Conservation (phyloP, 176 grass and related monocot genomes). For the Oryza meridionalis region DNA sequence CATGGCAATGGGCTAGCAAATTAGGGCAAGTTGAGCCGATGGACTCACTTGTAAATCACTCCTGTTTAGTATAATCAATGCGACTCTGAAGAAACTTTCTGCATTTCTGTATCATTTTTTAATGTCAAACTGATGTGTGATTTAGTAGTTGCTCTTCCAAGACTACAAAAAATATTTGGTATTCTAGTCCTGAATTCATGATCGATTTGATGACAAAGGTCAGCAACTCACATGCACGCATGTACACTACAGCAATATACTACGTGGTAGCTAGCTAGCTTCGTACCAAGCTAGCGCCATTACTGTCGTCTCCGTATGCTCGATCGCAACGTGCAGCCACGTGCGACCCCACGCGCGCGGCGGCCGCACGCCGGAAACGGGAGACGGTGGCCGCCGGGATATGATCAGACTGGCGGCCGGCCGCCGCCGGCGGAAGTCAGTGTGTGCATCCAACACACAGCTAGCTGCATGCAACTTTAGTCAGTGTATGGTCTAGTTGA, state of each 20-base stretch:
- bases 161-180: not conserved
- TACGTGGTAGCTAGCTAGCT: not conserved
- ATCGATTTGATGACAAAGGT: not conserved
- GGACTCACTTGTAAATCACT: not conserved
- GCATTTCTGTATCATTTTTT: not conserved
- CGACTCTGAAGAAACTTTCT: not conserved
- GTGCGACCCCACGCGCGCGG: not conserved
- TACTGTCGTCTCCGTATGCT: not conserved
- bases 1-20: not conserved
- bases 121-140: not conserved
- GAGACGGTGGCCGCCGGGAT: not conserved
- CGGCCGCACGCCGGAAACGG: not conserved
- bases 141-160: not conserved
- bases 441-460: not conserved
- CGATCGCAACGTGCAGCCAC: not conserved
- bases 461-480: no score
- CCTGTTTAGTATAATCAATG: not conserved
- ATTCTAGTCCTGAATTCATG: not conserved
- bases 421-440: not conserved
- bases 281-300: not conserved
- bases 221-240: slow-evolving; percentile 16
- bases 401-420: not conserved
- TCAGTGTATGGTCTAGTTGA: no score
- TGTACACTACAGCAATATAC: not conserved
- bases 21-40: not conserved